Percentiles rank a stretch among this genome's conserved stretches.
phyloP scores from a whole-genome alignment of 2,329 filamentous ascomycete species.

The Alternaria sp. region DNA sequence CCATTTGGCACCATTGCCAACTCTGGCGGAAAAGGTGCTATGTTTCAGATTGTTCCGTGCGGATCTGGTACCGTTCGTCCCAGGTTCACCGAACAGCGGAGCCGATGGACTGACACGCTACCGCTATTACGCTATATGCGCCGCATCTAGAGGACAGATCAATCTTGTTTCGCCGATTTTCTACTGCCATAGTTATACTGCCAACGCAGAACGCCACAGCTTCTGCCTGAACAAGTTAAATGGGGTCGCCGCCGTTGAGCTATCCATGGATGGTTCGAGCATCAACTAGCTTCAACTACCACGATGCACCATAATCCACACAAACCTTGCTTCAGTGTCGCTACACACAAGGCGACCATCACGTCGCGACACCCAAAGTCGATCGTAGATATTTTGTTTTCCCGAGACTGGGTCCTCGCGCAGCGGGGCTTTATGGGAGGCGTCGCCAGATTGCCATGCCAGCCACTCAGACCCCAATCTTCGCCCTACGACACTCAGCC shows the following conservation, averaged over 20 bases:
- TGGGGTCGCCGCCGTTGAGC: not conserved
- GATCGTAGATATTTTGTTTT: not conserved
- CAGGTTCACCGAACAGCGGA: constrained; percentile 35
- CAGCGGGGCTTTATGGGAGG: constrained; percentile 27
- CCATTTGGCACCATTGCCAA: not conserved
- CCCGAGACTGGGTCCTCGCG: constrained; percentile 11
- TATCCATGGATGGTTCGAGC: not conserved
- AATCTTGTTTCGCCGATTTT: constrained; percentile 15
- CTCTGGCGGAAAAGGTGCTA: too few species aligned
- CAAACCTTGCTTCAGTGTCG: not conserved
- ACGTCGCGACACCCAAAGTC: not conserved
- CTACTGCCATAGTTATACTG: not conserved
- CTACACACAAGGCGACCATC: not conserved
- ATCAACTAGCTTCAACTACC: constrained; percentile 1
- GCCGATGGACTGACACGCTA: constrained; percentile 22
- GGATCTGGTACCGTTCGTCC: constrained; percentile 33
- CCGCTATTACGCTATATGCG: constrained; percentile 22
- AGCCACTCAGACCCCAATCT: constrained; percentile 21
- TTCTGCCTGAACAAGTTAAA: not conserved
- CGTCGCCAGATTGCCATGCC: constrained; percentile 17
- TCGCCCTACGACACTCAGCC: constrained; percentile 33
- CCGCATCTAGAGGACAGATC: constrained; percentile 27
- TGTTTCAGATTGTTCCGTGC: constrained; percentile 13
- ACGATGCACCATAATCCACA: not conserved
- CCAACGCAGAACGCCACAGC: constrained; percentile 4